phyloP scores from a whole-genome alignment of 2,329 filamentous ascomycete genomes.

The Colletotrichum cuscutae region DNA sequence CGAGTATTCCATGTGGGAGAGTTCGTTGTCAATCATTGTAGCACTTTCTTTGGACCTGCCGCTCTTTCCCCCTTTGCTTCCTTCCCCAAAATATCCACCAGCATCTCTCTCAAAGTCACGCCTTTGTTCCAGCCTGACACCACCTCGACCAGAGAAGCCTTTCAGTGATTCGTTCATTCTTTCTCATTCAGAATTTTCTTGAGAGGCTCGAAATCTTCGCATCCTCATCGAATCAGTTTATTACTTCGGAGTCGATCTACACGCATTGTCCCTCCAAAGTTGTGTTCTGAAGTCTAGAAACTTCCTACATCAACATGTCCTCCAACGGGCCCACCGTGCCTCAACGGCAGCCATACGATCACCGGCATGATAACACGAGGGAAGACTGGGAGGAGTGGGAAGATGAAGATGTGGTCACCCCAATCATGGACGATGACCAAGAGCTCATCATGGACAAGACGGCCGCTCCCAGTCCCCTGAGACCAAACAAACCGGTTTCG shows the following conservation, averaged over 20 bases:
- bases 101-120: background rate
- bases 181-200: background rate
- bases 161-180: background rate
- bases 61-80: slow-evolving; percentile 8
- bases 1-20: slow-evolving; percentile 13
- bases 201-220: background rate
- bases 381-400: slow-evolving; percentile 67
- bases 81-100: background rate
- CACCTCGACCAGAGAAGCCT: slow-evolving; percentile 9
- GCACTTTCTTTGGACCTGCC: background rate
- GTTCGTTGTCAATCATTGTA: slow-evolving; percentile 13
- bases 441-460: slow-evolving; percentile 40
- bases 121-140: slow-evolving; percentile 12
- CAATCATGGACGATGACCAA: slow-evolving; percentile 51
- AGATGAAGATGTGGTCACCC: slow-evolving; percentile 56
- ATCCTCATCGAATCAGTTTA: background rate
- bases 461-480: slow-evolving; percentile 26
- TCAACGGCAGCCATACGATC: background rate
- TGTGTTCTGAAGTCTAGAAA: background rate
- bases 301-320: slow-evolving; percentile 16
- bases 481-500: slow-evolving; percentile 23
- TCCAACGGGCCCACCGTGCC: background rate
- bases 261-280: background rate
- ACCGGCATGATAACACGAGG: slow-evolving; percentile 26
- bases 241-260: background rate